Base-by-base conservation (phyloP, 2,329 filamentous ascomycete genomes). In the Tolypocladium sp. region DNA sequence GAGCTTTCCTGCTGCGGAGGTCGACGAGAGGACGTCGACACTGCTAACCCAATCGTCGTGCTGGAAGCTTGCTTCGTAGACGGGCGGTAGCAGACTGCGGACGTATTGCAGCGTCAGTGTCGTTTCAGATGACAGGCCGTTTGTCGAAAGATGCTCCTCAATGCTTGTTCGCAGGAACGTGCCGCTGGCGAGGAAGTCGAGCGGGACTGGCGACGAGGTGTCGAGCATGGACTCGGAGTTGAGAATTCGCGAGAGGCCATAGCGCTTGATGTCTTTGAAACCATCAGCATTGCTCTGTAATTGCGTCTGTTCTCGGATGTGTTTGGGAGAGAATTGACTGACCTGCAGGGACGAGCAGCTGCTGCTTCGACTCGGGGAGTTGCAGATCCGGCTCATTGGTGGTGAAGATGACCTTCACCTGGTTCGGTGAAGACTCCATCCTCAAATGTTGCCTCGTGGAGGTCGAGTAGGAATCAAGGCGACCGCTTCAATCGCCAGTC, bases 41-140 rank as follows among this genome's bases (percentile, higher is more conserved):
- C 85, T 84, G 71, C 90, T 91, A 55, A 99, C 90, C 94, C 94
- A 99, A 73, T 97, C 94, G 69, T 99, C 92, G 73, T 99, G 93
- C 77, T 97, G 88, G 72, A 96, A 99, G 70, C 90, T 94, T 15
- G 92, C 89, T 66, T 96, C 87, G 72, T 94, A 93, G 41, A 90
- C 81, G 22, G 94, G 94, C 9, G 94, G 94, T 61, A 97, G 86
- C 66, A 97, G 79, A 63, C 92, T 94, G 67, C 92, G 88, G 41
- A 97, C 91, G 74, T 97, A 99, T 78, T 97, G 92, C 59, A 99
- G 82, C 41, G 88, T 89, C 57, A 99, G 77, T 4, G 89, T 93
- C 5, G 88, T 89, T 78, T 99, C 94, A 49, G 91, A 84, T 25
- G 91, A 96, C 62, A 97, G 87, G 56, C 93, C 93, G 69, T 94